Base-by-base conservation (phyloP, 163 green algal genomes). In the Prototheca cutis region DNA sequence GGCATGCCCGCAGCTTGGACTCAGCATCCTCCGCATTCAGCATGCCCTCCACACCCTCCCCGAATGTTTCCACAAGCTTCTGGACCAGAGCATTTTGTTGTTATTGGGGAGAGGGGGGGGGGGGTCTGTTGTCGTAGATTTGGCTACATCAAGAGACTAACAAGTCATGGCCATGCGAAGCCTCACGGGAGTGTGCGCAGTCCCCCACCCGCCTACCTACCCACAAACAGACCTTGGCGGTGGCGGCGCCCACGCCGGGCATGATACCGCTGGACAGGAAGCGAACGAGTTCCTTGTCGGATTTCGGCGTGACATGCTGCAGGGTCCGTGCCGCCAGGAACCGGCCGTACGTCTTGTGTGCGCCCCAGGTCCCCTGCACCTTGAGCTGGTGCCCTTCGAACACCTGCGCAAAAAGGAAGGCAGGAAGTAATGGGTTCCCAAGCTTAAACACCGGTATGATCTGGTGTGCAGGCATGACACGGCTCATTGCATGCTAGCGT, bases 181-280 rank as follows among this genome's bases (percentile, higher is more conserved):
- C n/a, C n/a, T n/a, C n/a, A n/a, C n/a, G n/a, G n/a, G n/a, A n/a
- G n/a, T n/a, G n/a, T n/a, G n/a, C n/a, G n/a, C n/a, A n/a, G n/a
- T n/a, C n/a, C n/a, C n/a, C n/a, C n/a, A n/a, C n/a, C n/a, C n/a
- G n/a, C n/a, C n/a, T n/a, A n/a, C n/a, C n/a, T n/a, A n/a, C n/a
- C n/a, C n/a, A n/a, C n/a, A n/a, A n/a, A n/a, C n/a, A 24, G 25
- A 55, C 52, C 40, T 48, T 31, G 0, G 71, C 71, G 15, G 53
- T 74, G 40, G 52, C 48, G 23, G 67, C 67, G 3, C 71, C 75
- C 48, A 82, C 71, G 6, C 75, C 75, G 6, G 67, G 39, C 24
- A 73, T 42, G 19, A 31, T 40, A 6, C 65, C 70, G n/a, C 73
- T 65, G 30, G 58, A 57, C 27, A 83, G 58, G 54, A 73, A 76